Base-by-base conservation (phyloP, 2,329 filamentous ascomycete genomes). In the Penicillium crustosum region DNA sequence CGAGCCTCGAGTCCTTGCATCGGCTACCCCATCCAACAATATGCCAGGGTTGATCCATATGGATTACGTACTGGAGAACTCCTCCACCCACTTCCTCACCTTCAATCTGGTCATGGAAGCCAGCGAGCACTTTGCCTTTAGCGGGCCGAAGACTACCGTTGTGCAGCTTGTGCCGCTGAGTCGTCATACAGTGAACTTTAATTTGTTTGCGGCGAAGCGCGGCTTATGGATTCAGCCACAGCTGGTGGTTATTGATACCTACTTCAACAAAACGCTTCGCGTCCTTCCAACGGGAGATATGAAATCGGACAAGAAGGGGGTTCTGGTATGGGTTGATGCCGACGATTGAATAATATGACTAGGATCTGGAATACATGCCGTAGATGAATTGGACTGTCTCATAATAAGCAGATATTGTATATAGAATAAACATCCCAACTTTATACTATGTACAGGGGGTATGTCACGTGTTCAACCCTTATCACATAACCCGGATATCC, bases 71-170 rank as follows among this genome's bases (percentile, higher is more conserved):
- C 86, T 99, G 56, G 94, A 99, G 76, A 99, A 99, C 72, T 90
- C 93, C 0, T 97, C 93, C 0, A 89, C 87, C 72, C 94, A 99
- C 73, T 95, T 96, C 75, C 83, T 99, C 49, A 96, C 93, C 0
- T 99, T 99, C 76, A 92, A 90, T 31, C 75, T 97, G 49, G 86
- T 82, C 27, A 96, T 99, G 92, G 93, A 99, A 66, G 89, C 92
- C 3, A 93, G 86, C 71, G 91, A 96, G 63, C 85, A 91, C 53
- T 97, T 97, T 75, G 93, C 92, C 0, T 97, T 99, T 74, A 92
- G 90, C 8, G 94, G 94, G 0, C 81, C 90, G 2, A 97, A 97
- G 77, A 83, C 89, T 63, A 87, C 86, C 13, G 89, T 88, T 1
- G 67, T 97, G 52, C 91, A 94, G 69, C 78, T 97, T 42, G 83